Conservation (phyloP, 768 basidiomycete species). For the Floccularia luteovirens region DNA sequence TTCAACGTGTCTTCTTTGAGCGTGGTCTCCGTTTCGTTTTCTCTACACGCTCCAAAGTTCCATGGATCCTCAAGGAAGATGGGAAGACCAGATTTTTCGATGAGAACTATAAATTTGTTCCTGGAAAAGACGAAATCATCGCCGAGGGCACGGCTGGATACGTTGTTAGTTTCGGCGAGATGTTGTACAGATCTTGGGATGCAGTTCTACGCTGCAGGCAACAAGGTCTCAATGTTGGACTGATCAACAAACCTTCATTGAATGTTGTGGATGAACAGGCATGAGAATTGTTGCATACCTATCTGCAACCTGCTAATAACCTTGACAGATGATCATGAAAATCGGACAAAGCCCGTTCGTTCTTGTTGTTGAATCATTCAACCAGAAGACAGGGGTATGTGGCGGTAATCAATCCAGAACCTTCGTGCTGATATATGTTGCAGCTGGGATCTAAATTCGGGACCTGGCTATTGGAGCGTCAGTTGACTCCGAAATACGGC, state of each 20-base stretch:
- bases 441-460: conserved; percentile 78
- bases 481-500: conserved; percentile 70
- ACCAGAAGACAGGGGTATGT: conserved; percentile 79
- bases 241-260: conserved; percentile 82
- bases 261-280: conserved; percentile 82
- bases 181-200: conserved; percentile 79
- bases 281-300: conserved; percentile 4
- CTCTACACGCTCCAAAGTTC: conserved; percentile 86
- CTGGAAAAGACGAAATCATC: conserved; percentile 82
- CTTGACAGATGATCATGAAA: conserved; percentile 51
- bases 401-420: neutral
- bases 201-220: conserved; percentile 70
- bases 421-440: conserved; percentile 1
- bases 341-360: conserved; percentile 72
- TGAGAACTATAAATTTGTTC: conserved; percentile 68
- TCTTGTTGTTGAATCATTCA: conserved; percentile 78
- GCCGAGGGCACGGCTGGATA: conserved; percentile 73
- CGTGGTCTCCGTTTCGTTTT: conserved; percentile 81
- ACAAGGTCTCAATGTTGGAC: conserved; percentile 70
- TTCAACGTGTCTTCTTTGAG: conserved; percentile 77
- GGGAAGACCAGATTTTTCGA: conserved; percentile 62
- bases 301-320: neutral
- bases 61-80: conserved; percentile 75
- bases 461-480: conserved; percentile 80
- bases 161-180: conserved; percentile 82